Conservation (phyloP, 176 grass and related monocot genomes). For the Aegilops umbellulata region DNA sequence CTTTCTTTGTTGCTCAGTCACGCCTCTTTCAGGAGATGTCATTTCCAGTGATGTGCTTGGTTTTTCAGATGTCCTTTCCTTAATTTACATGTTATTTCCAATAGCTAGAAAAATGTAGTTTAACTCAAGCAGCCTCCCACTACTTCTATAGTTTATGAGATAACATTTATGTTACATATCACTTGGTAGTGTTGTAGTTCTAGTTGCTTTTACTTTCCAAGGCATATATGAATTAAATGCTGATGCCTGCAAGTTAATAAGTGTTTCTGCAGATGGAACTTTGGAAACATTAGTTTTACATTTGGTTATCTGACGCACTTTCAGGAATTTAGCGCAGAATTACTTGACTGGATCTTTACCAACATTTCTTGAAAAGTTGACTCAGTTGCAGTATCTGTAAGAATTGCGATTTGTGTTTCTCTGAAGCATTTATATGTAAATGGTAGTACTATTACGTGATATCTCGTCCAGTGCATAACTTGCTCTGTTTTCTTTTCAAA, state of each 20-base stretch:
- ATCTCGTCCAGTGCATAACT: not conserved
- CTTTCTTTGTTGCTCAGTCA: not conserved
- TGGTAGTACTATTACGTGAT: not conserved
- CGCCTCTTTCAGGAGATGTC: no score
- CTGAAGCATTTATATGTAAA: not conserved
- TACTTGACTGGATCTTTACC: conserved; percentile 49
- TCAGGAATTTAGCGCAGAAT: conserved; percentile 37
- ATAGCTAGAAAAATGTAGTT: not conserved
- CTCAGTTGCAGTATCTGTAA: conserved; percentile 45
- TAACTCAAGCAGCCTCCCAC: not conserved
- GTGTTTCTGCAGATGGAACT: not conserved
- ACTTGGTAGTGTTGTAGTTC: not conserved
- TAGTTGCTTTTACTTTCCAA: not conserved
- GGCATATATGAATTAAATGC: not conserved
- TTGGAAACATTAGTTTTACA: not conserved
- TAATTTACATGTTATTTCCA: no score
- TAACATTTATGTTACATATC: not conserved
- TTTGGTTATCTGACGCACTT: not conserved
- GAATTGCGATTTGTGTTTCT: not conserved
- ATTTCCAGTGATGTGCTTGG: no score
- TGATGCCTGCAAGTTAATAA: not conserved
- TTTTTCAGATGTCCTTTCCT: no score
- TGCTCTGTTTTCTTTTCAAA: not conserved
- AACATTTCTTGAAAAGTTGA: conserved; percentile 47
- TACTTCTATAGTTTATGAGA: not conserved